Percentiles rank a stretch among this genome's conserved stretches.
Evolutionary conservation across 352 stramenopile species (phyloP).

Genomic region (Aphanomyces stellatus): DNA sequence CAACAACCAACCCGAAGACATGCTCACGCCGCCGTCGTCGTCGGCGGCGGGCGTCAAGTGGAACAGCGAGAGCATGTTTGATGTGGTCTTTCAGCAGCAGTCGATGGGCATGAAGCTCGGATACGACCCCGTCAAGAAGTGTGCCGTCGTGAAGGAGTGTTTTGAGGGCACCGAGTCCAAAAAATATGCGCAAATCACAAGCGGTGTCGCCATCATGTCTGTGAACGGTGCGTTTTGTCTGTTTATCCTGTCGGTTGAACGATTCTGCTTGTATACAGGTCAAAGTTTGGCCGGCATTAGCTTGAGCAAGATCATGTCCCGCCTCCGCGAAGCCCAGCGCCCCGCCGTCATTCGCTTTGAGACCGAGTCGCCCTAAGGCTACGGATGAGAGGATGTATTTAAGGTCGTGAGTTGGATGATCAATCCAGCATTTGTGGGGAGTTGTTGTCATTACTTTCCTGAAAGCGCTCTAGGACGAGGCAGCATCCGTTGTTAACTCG

Average conservation of each 20-base stretch:
- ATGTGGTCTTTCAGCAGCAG: constrained; percentile 16
- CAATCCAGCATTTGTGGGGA: no score
- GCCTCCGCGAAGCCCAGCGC: constrained; percentile 4
- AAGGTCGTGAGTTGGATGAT: no score
- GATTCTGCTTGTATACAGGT: no score
- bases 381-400: not conserved
- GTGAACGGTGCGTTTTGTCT: no score
- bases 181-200: constrained; percentile 10
- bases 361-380: not conserved
- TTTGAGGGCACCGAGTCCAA: constrained; percentile 17
- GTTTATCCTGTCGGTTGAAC: no score
- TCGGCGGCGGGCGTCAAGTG: not conserved
- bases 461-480: no score
- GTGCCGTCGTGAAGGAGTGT: constrained; percentile 9
- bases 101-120: constrained; percentile 18
- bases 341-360: constrained; percentile 13
- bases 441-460: no score
- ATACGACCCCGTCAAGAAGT: constrained; percentile 15
- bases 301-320: constrained; percentile 17
- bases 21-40: no score
- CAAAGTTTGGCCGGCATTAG: not conserved
- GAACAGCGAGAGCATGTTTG: not conserved
- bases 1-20: not conserved
- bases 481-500: no score
- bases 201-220: constrained; percentile 5